Percentiles rank a stretch among this genome's conserved stretches.
Evolutionary conservation across 305 asterid species (phyloP).

Genomic region (Solanum hybrid): DNA sequence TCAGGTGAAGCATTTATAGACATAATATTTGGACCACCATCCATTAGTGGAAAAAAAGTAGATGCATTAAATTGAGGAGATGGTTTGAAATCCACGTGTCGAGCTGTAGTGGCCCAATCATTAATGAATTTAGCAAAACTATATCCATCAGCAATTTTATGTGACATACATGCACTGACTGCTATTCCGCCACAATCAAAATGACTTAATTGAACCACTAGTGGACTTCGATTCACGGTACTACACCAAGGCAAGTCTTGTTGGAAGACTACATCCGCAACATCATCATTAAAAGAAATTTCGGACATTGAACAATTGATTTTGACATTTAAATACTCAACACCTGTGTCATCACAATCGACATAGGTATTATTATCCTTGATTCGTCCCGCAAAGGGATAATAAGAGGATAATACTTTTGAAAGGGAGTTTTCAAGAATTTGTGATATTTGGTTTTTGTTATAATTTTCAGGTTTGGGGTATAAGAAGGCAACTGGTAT

Average conservation of each 20-base stretch:
- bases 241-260: background rate
- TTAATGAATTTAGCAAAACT: background rate
- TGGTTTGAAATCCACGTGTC: background rate
- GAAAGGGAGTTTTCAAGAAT: slow-evolving; percentile 1
- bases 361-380: background rate
- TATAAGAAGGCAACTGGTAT: background rate
- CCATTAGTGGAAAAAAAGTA: background rate
- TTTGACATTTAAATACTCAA: background rate
- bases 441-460: background rate
- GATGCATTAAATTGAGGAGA: background rate
- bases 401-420: background rate
- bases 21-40: background rate
- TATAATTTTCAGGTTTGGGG: background rate
- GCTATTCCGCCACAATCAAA: background rate
- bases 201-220: background rate
- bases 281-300: too few relatives aligned
- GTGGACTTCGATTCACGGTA: background rate
- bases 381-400: background rate
- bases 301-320: background rate
- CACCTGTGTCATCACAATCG: background rate
- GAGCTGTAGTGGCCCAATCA: slow-evolving; percentile 3
- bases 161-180: background rate
- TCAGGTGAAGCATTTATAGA: background rate
- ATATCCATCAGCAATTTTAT: background rate
- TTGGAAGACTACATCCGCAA: background rate